Evolutionary conservation across 2,329 filamentous ascomycete genomes (phyloP).

Genomic region (Fusarium chuoi): DNA sequence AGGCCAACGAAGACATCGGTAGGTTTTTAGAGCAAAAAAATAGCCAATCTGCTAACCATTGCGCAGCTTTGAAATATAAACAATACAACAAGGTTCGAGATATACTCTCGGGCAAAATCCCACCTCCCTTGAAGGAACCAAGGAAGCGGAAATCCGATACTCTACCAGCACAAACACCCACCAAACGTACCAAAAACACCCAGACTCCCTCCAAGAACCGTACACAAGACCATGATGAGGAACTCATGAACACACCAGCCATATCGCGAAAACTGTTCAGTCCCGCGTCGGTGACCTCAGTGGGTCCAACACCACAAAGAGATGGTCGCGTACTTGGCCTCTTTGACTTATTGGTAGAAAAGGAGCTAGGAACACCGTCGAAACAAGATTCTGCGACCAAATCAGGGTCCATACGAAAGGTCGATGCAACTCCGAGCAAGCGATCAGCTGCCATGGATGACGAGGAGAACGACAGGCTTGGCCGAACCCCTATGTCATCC

Average conservation of each 20-base stretch:
- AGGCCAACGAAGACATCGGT: conserved; percentile 77
- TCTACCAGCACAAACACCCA: conserved; percentile 56
- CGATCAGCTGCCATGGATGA: conserved; percentile 47
- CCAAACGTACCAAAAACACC: conserved; percentile 60
- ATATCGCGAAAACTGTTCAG: conserved; percentile 69
- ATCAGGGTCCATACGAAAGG: conserved; percentile 20
- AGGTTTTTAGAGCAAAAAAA: conserved; percentile 38
- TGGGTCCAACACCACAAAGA: conserved; percentile 83
- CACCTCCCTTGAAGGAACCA: conserved; percentile 52
- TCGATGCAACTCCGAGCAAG: conserved; percentile 61
- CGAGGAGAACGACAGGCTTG: conserved; percentile 48
- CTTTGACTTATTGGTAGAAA: conserved; percentile 74
- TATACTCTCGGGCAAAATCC: conserved; percentile 64
- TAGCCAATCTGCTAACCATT: not conserved
- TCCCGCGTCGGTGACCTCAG: conserved; percentile 66
- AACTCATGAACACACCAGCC: conserved; percentile 65
- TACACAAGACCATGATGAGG: conserved; percentile 49
- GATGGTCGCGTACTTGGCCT: conserved; percentile 81
- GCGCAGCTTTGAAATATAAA: conserved; percentile 76
- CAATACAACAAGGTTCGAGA: conserved; percentile 75
- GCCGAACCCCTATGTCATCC: conserved; percentile 63
- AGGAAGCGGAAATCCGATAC: conserved; percentile 56
- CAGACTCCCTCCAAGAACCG: conserved; percentile 60
- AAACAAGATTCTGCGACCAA: conserved; percentile 48
- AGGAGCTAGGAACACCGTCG: conserved; percentile 61